Evolutionary conservation across 2,329 filamentous ascomycete species (phyloP).

Genomic region (Hansfordia pulvinata): DNA sequence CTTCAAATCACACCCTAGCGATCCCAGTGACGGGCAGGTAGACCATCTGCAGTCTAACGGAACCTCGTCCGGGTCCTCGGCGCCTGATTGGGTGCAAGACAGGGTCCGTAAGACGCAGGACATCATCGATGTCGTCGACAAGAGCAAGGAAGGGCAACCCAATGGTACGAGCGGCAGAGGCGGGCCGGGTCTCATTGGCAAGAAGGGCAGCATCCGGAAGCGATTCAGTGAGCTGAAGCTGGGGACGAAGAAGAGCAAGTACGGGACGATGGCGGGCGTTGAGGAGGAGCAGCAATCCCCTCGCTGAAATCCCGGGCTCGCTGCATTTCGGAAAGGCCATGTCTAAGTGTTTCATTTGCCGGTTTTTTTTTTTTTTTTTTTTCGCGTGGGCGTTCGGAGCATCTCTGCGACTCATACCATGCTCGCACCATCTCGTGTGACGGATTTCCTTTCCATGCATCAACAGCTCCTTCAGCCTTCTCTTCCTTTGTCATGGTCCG

Average conservation of each 20-base stretch:
- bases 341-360: too few relatives aligned
- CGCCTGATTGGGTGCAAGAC: slow-evolving; percentile 9
- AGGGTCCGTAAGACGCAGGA: slow-evolving; percentile 16
- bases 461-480: too few relatives aligned
- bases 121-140: slow-evolving; percentile 13
- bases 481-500: too few relatives aligned
- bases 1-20: slow-evolving; percentile 25
- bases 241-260: slow-evolving; percentile 53
- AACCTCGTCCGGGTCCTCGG: slow-evolving; percentile 4
- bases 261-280: slow-evolving; percentile 36
- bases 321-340: too few relatives aligned
- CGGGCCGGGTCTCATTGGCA: slow-evolving; percentile 24
- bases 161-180: slow-evolving; percentile 9
- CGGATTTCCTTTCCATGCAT: too few relatives aligned
- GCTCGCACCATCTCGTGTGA: too few relatives aligned
- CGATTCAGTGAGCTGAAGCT: slow-evolving; percentile 66
- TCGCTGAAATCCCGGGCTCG: too few relatives aligned
- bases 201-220: slow-evolving; percentile 58
- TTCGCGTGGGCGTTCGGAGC: too few relatives aligned
- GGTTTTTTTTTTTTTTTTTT: too few relatives aligned
- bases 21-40: slow-evolving; percentile 10
- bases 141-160: slow-evolving; percentile 10
- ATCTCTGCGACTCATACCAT: too few relatives aligned
- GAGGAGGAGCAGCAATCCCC: slow-evolving; percentile 35
- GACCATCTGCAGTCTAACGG: slow-evolving; percentile 12